These are phyloP conservation scores for Berberis thunbergii DNA, from an alignment of 164 flowering plant species.

Conservation along the genomic window DNA sequence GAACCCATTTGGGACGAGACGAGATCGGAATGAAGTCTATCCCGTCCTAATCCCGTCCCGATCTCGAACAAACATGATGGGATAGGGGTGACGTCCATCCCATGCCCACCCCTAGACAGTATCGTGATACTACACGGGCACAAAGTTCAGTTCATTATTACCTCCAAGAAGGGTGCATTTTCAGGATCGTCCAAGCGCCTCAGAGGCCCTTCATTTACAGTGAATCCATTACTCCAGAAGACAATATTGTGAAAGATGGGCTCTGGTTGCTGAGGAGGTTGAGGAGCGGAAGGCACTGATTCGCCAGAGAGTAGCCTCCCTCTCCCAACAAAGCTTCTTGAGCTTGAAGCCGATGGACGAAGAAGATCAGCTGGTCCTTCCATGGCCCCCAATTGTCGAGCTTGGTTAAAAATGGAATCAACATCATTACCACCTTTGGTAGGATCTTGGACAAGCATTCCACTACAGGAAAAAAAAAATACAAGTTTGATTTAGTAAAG, in stretches of 20 bases:
- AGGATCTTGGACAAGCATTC: conserved; percentile 93
- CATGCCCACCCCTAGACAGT: background rate
- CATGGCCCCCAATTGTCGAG: conserved; percentile 68
- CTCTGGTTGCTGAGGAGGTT: conserved; percentile 44
- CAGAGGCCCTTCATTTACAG: conserved; percentile 81
- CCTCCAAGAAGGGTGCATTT: conserved; percentile 73
- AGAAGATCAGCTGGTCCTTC: conserved; percentile 56
- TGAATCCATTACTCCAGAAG: conserved; percentile 89
- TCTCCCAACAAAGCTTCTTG: conserved; percentile 69
- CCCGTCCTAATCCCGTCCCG: too few species aligned
- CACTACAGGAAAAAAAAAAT: conserved; percentile 35
- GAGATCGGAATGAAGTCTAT: too few species aligned
- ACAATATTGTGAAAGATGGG: conserved; percentile 40
- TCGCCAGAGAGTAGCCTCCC: conserved; percentile 73
- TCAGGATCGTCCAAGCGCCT: conserved; percentile 74
- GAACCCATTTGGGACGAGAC: too few species aligned
- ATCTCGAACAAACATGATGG: too few species aligned
- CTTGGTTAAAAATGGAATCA: conserved; percentile 79
- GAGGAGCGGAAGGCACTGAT: conserved; percentile 35
- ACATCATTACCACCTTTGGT: conserved; percentile 56
- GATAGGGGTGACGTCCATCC: background rate
- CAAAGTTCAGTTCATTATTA: conserved; percentile 9
- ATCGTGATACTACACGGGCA: background rate
- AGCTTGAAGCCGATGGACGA: conserved; percentile 44
- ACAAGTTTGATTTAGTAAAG: background rate